phyloP scores from a whole-genome alignment of 495 filamentous ascomycete species.

The Penicillium crystallinum region DNA sequence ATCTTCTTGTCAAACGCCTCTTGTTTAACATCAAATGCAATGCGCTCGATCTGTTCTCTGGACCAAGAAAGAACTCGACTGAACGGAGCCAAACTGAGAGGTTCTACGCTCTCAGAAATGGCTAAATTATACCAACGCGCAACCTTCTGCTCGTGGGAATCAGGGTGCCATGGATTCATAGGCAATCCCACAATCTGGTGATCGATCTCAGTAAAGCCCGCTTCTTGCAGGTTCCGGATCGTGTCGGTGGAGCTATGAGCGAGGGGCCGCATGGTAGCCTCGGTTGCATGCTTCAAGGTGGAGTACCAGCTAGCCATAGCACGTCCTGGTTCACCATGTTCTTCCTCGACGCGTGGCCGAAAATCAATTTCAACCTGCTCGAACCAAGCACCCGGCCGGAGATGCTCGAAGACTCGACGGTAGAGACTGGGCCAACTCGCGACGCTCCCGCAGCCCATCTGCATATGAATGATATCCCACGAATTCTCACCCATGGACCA shows the following conservation, averaged over 20 bases:
- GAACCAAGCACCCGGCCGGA: constrained; percentile 76
- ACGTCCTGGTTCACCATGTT: constrained; percentile 24
- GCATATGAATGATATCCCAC: constrained; percentile 84
- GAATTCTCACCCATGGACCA: constrained; percentile 71
- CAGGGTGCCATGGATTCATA: constrained; percentile 71
- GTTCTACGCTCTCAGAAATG: constrained; percentile 65
- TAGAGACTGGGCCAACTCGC: constrained; percentile 74
- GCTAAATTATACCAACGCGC: constrained; percentile 84
- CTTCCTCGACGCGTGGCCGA: constrained; percentile 70
- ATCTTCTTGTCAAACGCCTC: constrained; percentile 67
- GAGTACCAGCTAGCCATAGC: constrained; percentile 61
- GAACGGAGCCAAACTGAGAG: constrained; percentile 69
- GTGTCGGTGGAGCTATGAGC: constrained; percentile 58
- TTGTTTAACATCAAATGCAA: constrained; percentile 57
- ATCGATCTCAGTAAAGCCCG: constrained; percentile 80
- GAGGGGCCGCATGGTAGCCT: constrained; percentile 58
- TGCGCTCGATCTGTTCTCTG: constrained; percentile 56
- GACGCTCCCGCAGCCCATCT: constrained; percentile 77
- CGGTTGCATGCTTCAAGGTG: constrained; percentile 65
- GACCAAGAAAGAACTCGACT: constrained; percentile 60
- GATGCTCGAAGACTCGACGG: constrained; percentile 64
- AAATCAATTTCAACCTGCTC: constrained; percentile 95
- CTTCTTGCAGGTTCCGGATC: constrained; percentile 55
- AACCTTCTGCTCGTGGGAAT: constrained; percentile 62
- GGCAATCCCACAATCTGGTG: constrained; percentile 69